Conservation (phyloP, 345 rosid genomes). For the Eutrema heterophyllum region DNA sequence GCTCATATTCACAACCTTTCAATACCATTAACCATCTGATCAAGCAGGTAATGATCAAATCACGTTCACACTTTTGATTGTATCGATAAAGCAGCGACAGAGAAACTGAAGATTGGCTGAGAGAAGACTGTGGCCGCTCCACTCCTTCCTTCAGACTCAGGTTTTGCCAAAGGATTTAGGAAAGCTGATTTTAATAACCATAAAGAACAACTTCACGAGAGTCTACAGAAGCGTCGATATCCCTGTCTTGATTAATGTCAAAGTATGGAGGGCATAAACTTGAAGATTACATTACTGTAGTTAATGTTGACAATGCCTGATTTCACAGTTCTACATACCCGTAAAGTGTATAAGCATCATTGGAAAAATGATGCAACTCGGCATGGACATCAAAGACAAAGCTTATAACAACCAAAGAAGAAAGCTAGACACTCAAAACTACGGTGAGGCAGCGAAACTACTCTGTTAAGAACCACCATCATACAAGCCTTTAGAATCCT, state of each 20-base stretch:
- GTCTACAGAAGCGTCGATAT: neutral
- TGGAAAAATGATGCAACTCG: neutral
- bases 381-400: neutral
- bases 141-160: neutral
- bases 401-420: neutral
- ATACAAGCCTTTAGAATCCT: neutral
- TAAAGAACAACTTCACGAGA: neutral
- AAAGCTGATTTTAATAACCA: neutral
- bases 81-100: neutral
- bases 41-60: neutral
- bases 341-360: neutral
- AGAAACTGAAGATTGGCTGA: neutral
- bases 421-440: neutral
- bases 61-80: neutral
- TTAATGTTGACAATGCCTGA: neutral
- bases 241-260: neutral
- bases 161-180: neutral
- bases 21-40: neutral
- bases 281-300: neutral
- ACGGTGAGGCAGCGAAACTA: neutral
- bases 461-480: neutral
- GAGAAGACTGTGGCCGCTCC: too few species aligned
- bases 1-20: too few species aligned
- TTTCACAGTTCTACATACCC: neutral
- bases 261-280: neutral